phyloP scores from a whole-genome alignment of 768 basidiomycete genomes.

The Hemileccinum impolitum region DNA sequence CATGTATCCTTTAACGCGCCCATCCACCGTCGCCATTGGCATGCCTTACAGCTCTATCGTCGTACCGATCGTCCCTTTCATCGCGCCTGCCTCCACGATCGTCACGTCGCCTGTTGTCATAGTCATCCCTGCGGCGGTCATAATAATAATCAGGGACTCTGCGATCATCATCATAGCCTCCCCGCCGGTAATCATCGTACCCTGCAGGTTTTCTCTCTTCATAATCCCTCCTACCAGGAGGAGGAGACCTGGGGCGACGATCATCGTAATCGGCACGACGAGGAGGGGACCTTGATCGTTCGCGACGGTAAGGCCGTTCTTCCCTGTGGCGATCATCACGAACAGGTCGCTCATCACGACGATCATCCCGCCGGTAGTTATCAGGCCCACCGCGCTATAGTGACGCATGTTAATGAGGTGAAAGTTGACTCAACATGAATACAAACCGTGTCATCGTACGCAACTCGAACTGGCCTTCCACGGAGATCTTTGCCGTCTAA shows the following conservation, averaged over 20 bases:
- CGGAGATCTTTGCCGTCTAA: constrained; percentile 86
- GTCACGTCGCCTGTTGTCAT: constrained; percentile 54
- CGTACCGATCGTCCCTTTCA: constrained; percentile 78
- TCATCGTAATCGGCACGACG: constrained; percentile 71
- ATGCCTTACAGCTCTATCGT: constrained; percentile 70
- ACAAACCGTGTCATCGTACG: constrained; percentile 59
- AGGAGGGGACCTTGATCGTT: constrained; percentile 79
- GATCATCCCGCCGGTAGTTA: constrained; percentile 76
- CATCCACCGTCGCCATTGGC: constrained; percentile 77
- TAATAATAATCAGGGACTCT: constrained; percentile 82
- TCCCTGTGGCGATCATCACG: constrained; percentile 59
- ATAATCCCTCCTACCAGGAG: constrained; percentile 70
- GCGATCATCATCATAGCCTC: constrained; percentile 75
- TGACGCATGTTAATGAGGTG: not conserved
- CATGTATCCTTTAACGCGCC: constrained; percentile 58
- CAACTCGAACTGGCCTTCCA: constrained; percentile 74
- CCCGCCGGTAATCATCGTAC: constrained; percentile 88
- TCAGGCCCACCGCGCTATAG: constrained; percentile 61
- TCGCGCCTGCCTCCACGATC: constrained; percentile 75
- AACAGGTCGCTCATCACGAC: constrained; percentile 52
- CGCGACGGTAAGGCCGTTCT: constrained; percentile 58
- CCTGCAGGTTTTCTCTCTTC: constrained; percentile 88
- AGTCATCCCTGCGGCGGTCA: constrained; percentile 84
- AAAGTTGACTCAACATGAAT: constrained; percentile 3
- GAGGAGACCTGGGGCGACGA: constrained; percentile 78